Conservation (phyloP, 345 rosid species). For the Salix arbutifolia region DNA sequence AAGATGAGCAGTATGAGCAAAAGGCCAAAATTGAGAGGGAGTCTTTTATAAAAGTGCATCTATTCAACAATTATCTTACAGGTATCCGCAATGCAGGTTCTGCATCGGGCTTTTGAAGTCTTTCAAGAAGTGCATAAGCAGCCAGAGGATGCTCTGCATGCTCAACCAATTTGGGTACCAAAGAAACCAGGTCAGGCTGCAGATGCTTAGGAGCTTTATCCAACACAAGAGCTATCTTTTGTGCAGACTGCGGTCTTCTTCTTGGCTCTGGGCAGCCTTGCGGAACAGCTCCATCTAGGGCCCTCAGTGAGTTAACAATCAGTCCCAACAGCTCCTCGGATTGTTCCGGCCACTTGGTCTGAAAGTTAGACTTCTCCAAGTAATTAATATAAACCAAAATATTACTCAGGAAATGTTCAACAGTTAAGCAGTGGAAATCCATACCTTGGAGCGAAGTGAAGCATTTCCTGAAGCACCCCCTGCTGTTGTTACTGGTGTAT, state of each 20-base stretch:
- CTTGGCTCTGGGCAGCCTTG: slow-evolving; percentile 94
- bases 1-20: not conserved
- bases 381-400: slow-evolving; percentile 19
- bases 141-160: slow-evolving; percentile 92
- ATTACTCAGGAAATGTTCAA: slow-evolving; percentile 18
- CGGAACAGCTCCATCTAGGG: slow-evolving; percentile 92
- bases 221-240: slow-evolving; percentile 86
- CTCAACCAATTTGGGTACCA: slow-evolving; percentile 98
- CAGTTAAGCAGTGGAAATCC: slow-evolving; percentile 7
- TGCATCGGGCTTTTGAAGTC: slow-evolving; percentile 82
- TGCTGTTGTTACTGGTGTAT: slow-evolving; percentile 59
- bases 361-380: slow-evolving; percentile 28
- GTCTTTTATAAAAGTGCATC: not conserved
- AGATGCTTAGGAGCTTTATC: slow-evolving; percentile 94
- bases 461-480: slow-evolving; percentile 53
- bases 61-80: slow-evolving; percentile 50
- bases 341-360: slow-evolving; percentile 99
- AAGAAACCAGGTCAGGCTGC: slow-evolving; percentile 77
- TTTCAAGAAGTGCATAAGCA: slow-evolving; percentile 80
- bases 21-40: slow-evolving; percentile 10
- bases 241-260: slow-evolving; percentile 90
- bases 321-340: slow-evolving; percentile 96
- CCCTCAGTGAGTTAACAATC: slow-evolving; percentile 91
- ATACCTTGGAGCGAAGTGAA: slow-evolving; percentile 71
- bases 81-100: slow-evolving; percentile 75